phyloP scores from a whole-genome alignment of 1,284 basidiomycete genomes.

The Flammula alnicola region DNA sequence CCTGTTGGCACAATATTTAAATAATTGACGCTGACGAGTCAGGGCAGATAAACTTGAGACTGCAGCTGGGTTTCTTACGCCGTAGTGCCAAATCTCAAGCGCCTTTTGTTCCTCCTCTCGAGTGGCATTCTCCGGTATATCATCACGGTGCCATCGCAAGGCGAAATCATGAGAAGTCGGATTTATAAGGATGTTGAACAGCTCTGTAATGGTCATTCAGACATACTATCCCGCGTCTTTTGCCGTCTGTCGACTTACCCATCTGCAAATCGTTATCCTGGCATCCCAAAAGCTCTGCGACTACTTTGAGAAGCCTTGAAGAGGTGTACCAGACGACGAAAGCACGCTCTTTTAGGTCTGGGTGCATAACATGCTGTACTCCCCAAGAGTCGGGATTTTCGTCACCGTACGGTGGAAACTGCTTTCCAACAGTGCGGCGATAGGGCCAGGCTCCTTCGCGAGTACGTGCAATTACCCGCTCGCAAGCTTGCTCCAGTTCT shows the following conservation, averaged over 20 bases:
- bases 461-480: conserved; percentile 57
- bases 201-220: conserved; percentile 48
- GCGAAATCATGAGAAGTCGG: conserved; percentile 72
- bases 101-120: conserved; percentile 67
- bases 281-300: conserved; percentile 59
- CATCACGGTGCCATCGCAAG: conserved; percentile 84
- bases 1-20: too few species aligned
- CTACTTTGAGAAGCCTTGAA: conserved; percentile 53
- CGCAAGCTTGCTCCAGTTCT: conserved; percentile 56
- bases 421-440: conserved; percentile 77
- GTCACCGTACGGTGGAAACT: conserved; percentile 78
- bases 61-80: too few species aligned
- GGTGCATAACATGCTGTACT: conserved; percentile 83
- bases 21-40: too few species aligned
- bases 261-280: conserved; percentile 67
- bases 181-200: conserved; percentile 83
- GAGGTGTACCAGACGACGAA: conserved; percentile 77
- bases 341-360: conserved; percentile 59
- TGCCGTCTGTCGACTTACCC: conserved; percentile 51
- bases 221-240: neutral
- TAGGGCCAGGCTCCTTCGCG: conserved; percentile 70
- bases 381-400: conserved; percentile 76
- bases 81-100: conserved; percentile 67
- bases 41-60: too few species aligned
- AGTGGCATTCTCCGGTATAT: conserved; percentile 66